phyloP scores from a whole-genome alignment of 768 basidiomycete species.

The Hortiboletus campestris region DNA sequence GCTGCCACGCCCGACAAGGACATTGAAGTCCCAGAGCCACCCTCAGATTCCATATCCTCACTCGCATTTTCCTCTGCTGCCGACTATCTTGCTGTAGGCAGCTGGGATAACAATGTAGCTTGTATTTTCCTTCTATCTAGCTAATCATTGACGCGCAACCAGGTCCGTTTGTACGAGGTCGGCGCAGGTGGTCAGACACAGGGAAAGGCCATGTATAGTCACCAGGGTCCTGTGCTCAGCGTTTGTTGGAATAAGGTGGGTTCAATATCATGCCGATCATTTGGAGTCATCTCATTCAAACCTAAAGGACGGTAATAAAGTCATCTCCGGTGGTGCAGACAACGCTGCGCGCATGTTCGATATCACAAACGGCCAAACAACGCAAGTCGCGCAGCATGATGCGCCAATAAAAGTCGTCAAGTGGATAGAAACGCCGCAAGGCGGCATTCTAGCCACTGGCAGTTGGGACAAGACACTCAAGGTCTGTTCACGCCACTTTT shows the following conservation, averaged over 20 bases:
- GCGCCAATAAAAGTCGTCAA: slow-evolving; percentile 80
- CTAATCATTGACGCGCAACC: slow-evolving; percentile 10
- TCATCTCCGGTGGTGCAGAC: slow-evolving; percentile 92
- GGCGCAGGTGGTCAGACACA: slow-evolving; percentile 74
- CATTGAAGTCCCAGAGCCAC: slow-evolving; percentile 77
- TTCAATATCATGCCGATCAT: not conserved
- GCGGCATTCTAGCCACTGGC: slow-evolving; percentile 83
- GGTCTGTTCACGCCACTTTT: slow-evolving; percentile 41
- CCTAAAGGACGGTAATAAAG: slow-evolving; percentile 79
- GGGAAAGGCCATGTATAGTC: slow-evolving; percentile 87
- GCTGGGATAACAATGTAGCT: slow-evolving; percentile 88
- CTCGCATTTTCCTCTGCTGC: slow-evolving; percentile 81
- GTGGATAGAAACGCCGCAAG: slow-evolving; percentile 75
- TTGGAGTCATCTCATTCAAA: slow-evolving; percentile 4
- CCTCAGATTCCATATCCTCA: slow-evolving; percentile 83
- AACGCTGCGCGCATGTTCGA: slow-evolving; percentile 96
- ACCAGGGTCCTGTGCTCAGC: slow-evolving; percentile 86
- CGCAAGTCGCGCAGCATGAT: slow-evolving; percentile 89
- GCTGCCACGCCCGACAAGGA: slow-evolving; percentile 61
- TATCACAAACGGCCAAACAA: slow-evolving; percentile 73
- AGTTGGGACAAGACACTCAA: slow-evolving; percentile 99
- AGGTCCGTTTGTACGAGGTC: slow-evolving; percentile 94
- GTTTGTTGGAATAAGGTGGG: slow-evolving; percentile 88
- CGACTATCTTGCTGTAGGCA: slow-evolving; percentile 88
- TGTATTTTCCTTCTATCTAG: not conserved